Evolutionary conservation across 345 rosid species (phyloP).

Genomic region (Eucalyptus rudis): DNA sequence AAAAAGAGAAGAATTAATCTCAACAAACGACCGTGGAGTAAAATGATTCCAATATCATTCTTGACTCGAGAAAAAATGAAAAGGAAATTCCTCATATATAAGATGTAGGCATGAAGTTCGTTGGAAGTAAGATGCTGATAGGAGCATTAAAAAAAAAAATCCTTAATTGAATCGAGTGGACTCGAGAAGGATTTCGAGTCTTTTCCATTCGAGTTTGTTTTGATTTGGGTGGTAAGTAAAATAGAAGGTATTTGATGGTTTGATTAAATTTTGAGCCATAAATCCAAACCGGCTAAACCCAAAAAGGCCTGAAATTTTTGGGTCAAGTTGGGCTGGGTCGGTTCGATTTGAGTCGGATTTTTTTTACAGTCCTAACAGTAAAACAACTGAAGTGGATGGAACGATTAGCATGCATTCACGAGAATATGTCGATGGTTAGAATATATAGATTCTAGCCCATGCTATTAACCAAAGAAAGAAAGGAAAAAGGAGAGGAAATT

Average conservation of each 20-base stretch:
- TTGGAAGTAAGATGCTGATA: neutral
- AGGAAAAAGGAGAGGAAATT: neutral
- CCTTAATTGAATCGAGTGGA: neutral
- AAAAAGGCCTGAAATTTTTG: neutral
- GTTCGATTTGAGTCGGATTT: fast-evolving
- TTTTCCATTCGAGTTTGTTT: neutral
- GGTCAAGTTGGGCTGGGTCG: fast-evolving
- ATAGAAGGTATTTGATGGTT: neutral
- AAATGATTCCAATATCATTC: neutral
- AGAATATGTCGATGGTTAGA: neutral
- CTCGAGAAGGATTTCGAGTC: neutral
- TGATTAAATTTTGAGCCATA: neutral
- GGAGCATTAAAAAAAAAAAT: neutral
- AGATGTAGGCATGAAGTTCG: neutral
- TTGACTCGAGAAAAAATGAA: neutral
- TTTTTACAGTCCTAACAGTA: neutral
- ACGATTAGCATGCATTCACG: neutral
- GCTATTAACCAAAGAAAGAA: neutral
- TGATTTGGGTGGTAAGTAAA: neutral
- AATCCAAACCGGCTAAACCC: neutral
- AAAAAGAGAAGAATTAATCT: neutral
- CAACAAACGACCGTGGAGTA: neutral
- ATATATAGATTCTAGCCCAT: neutral
- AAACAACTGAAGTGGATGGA: neutral
- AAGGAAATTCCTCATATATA: neutral